These are phyloP conservation scores for Penicillium goetzii DNA, from an alignment of 495 filamentous ascomycete genomes.

Conservation along the genomic window DNA sequence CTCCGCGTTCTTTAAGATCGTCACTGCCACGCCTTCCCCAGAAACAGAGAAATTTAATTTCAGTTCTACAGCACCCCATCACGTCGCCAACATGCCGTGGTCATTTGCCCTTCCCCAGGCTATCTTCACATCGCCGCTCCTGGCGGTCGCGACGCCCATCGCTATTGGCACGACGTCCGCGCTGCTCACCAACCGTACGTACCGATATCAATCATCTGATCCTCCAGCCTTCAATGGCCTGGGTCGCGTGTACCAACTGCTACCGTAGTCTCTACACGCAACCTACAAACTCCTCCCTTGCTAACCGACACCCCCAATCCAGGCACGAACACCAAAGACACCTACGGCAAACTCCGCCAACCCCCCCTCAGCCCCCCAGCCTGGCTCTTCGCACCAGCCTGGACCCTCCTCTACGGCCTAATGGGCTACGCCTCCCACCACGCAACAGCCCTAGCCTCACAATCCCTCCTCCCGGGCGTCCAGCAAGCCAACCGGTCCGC, in stretches of 20 bases:
- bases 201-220: not conserved
- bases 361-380: slow-evolving; percentile 81
- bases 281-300: not conserved
- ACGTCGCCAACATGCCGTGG: slow-evolving; percentile 37
- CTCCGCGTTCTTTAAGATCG: not conserved
- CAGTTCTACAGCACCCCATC: not conserved
- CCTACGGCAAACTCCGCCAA: slow-evolving; percentile 71
- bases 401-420: slow-evolving; percentile 82
- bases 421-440: slow-evolving; percentile 91
- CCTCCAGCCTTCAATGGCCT: not conserved
- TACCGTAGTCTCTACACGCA: not conserved
- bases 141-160: slow-evolving; percentile 41
- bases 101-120: slow-evolving; percentile 41
- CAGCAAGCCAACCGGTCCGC: slow-evolving; percentile 32
- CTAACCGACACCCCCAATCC: not conserved
- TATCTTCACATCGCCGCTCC: slow-evolving; percentile 40
- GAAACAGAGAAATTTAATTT: not conserved
- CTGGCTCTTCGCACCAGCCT: slow-evolving; percentile 79
- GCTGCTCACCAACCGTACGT: slow-evolving; percentile 41
- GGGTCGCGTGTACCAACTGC: not conserved
- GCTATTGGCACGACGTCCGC: slow-evolving; percentile 36
- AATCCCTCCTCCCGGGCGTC: slow-evolving; percentile 41
- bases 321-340: slow-evolving; percentile 61
- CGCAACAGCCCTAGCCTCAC: slow-evolving; percentile 57
- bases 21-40: not conserved